Conservation (phyloP, 2,329 filamentous ascomycete genomes). For the Ophiostoma triangulosporum region DNA sequence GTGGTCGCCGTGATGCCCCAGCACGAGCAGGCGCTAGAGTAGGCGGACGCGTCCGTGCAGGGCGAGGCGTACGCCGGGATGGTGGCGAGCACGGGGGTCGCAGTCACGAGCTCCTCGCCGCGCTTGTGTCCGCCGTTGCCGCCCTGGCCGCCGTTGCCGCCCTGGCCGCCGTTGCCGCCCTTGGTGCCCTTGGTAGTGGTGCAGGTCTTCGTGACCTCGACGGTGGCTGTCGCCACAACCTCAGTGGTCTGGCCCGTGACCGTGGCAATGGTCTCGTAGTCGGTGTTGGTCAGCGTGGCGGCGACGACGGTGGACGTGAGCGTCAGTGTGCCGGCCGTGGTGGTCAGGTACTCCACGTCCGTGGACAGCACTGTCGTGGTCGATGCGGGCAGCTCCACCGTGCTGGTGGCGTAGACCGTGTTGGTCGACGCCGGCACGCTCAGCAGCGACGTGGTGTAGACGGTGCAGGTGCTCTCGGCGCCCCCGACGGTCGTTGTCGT, state of each 20-base stretch:
- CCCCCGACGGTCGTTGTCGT: neutral
- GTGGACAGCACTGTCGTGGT: neutral
- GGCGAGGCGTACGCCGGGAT: slow-evolving; percentile 15
- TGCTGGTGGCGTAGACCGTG: neutral
- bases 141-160: neutral
- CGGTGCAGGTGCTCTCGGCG: neutral
- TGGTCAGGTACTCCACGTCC: neutral
- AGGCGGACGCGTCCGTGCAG: slow-evolving; percentile 14
- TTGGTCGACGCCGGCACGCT: neutral
- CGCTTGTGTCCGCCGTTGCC: neutral
- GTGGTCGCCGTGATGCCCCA: slow-evolving; percentile 15
- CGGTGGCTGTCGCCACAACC: neutral
- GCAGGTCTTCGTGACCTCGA: neutral
- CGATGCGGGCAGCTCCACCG: neutral
- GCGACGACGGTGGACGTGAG: neutral
- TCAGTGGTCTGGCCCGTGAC: neutral
- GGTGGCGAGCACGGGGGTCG: neutral
- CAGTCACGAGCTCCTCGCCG: neutral
- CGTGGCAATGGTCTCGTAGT: neutral
- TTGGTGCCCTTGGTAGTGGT: neutral
- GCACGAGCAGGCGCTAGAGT: slow-evolving; percentile 19
- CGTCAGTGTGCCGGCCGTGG: neutral
- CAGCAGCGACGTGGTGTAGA: neutral
- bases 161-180: neutral
- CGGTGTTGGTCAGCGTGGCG: slow-evolving; percentile 1